Base-by-base conservation (phyloP, 169 alveolate species). In the Plasmodium yoelii region DNA sequence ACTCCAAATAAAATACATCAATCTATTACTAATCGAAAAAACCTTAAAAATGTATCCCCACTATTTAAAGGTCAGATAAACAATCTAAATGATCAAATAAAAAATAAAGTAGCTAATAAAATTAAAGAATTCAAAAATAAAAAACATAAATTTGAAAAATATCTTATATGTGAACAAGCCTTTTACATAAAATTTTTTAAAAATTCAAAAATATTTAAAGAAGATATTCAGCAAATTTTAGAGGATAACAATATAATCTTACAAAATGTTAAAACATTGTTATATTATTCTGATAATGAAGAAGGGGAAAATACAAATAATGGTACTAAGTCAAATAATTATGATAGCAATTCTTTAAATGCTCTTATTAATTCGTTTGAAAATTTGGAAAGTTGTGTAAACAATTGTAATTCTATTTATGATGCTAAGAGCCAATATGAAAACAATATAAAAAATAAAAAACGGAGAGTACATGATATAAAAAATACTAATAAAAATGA, bases 91-190 rank as follows among this genome's bases (percentile, higher is more conserved):
- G 9, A n/a, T 39, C 60, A 10, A 67, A 18, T 82, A 53, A 65
- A 67, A 67, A 59, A 22, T 46, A 82, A 67, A 82, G 39, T 82
- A 18, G 55, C 82, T 49, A 82, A 70, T 12, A 82, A 82, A 65
- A 65, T 82, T 15, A 82, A 61, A 53, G 90, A 82, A 55, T 67
- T 67, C 28, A 82, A 67, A 57, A 59, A 60, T 4, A 55, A 82
- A 55, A 82, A 77, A 77, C 49, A 64, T 42, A 77, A 34, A 19
- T 53, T 44, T 9, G 73, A 82, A 65, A 82, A 82, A 44, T 67
- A 67, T 5, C 19, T 82, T 55, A 75, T 65, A 28, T 82, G 90
- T 82, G 90, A 82, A 22, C 90, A 82, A 59, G 12, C 28, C 9
- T 24, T 51, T 26, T 82, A 67, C 26, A 65, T 82, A 53, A 34